phyloP scores from a whole-genome alignment of 1,139 yeast genomes.

The Lodderomyces margitis region DNA sequence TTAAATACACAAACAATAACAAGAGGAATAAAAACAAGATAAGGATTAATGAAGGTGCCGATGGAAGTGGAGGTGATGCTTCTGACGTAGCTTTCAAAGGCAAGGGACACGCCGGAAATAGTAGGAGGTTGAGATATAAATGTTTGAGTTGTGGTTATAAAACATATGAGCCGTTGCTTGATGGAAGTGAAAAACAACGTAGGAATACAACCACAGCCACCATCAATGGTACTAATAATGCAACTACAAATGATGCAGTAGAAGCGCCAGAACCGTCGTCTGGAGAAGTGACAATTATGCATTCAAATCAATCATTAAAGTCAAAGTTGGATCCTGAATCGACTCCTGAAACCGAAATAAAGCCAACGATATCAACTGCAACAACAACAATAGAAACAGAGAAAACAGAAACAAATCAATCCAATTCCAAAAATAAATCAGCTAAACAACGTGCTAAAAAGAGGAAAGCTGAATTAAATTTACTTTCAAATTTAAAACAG shows the following conservation, averaged over 20 bases:
- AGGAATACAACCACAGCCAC: neutral
- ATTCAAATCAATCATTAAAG: too few relatives aligned
- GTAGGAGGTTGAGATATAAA: neutral
- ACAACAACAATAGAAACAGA: neutral
- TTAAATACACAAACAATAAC: slow-evolving; percentile 12
- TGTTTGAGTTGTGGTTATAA: slow-evolving; percentile 4
- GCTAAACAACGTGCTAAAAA: slow-evolving; percentile 29
- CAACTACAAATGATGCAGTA: neutral
- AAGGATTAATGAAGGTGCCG: slow-evolving; percentile 3
- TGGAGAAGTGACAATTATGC: too few relatives aligned
- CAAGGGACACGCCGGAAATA: neutral
- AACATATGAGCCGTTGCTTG: slow-evolving; percentile 4
- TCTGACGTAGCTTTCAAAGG: neutral
- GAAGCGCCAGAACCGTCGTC: neutral
- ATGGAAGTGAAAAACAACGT: slow-evolving; percentile 2
- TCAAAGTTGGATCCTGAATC: neutral
- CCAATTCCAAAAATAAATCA: slow-evolving; percentile 11
- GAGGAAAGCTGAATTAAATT: slow-evolving; percentile 26
- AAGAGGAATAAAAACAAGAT: slow-evolving; percentile 6
- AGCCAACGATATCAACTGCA: neutral
- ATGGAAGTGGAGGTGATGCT: neutral
- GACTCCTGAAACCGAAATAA: neutral
- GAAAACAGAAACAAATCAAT: slow-evolving; percentile 2
- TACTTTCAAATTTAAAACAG: slow-evolving; percentile 37
- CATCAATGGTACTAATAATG: neutral